Evolutionary conservation across 345 rosid genomes (phyloP), one percentile per base, ranked within the genome.

Genomic region (Salix arbutifolia): DNA sequence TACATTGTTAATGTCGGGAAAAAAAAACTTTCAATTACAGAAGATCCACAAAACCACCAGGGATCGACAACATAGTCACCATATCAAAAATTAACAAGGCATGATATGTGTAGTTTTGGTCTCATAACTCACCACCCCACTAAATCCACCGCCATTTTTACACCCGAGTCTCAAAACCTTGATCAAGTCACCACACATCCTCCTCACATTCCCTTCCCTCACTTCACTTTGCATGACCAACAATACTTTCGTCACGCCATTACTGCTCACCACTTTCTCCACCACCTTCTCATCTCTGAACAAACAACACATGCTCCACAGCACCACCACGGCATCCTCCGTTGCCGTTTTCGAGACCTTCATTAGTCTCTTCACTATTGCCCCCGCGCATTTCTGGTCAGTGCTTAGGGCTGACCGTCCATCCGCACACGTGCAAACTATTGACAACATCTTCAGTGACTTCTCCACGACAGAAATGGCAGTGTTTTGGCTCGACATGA

Each of bases 101-200:
- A 80, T 82, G 80, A 87, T 87, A 76, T 87, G 87, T 5, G 87
- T 76, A 30, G 88, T 85, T 58, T 73, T 85, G 23, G 87, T 85
- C 19, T 85, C 82, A 30, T 85, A 85, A 65, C 82, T 68, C 35
- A 67, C 81, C 46, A 80, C 25, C 35, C 5, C 72, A 9, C 62
- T 25, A n/a, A n/a, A 23, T 0, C 71, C 68, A 13, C 52, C 31
- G 7, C 75, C 82, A 23, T 58, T 60, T 10, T 71, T 75, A 21
- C 56, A 62, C 35, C 13, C 71, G 31, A 26, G 69, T n/a, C 88
- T 75, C 83, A 83, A 35, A 42, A 82, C 76, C 82, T 75, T 79
- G 12, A 79, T 65, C 79, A 79, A 70, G 3, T 79, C 82, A 13
- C 62, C 50, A 14, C 82, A 74, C 79, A 79, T 65, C 68, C 9